A percentile compares a stretch with the other conserved stretches of the same genome.
phyloP scores from a whole-genome alignment of 345 rosid genomes.

The Populus pruinosa region DNA sequence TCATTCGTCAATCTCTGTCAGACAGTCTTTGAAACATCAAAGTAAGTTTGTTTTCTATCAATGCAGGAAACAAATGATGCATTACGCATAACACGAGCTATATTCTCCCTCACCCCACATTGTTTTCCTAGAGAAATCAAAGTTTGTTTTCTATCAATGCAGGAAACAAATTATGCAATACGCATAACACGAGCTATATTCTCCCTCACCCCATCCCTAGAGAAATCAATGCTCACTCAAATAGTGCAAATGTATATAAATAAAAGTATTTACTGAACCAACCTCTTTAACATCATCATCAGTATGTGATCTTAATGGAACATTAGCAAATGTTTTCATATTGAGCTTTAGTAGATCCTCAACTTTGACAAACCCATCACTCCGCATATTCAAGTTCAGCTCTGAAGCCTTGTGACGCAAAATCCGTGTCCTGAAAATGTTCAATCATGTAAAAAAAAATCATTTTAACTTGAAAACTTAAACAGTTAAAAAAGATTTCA shows the following conservation, averaged over 20 bases:
- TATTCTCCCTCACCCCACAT: no score
- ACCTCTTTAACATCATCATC: slow-evolving; percentile 83
- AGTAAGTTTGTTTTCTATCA: neutral
- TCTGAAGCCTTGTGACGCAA: slow-evolving; percentile 81
- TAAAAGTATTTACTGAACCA: slow-evolving; percentile 3
- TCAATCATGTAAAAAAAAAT: neutral
- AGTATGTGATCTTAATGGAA: slow-evolving; percentile 63
- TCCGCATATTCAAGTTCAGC: slow-evolving; percentile 60
- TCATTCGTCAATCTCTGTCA: neutral
- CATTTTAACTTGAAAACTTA: no score
- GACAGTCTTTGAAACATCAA: neutral
- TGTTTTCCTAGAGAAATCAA: no score
- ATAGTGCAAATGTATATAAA: neutral
- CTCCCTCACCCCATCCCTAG: no score
- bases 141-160: neutral
- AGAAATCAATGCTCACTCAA: no score
- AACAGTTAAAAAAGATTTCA: no score
- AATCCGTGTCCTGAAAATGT: slow-evolving; percentile 55
- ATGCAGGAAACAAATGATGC: no score
- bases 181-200: no score
- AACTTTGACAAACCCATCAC: slow-evolving; percentile 82
- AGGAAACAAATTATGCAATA: no score
- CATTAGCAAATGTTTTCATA: slow-evolving; percentile 62
- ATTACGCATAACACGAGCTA: no score
- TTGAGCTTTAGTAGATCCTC: slow-evolving; percentile 64